phyloP scores from a whole-genome alignment of 768 basidiomycete genomes.

The Leucosporidium yakuticum region DNA sequence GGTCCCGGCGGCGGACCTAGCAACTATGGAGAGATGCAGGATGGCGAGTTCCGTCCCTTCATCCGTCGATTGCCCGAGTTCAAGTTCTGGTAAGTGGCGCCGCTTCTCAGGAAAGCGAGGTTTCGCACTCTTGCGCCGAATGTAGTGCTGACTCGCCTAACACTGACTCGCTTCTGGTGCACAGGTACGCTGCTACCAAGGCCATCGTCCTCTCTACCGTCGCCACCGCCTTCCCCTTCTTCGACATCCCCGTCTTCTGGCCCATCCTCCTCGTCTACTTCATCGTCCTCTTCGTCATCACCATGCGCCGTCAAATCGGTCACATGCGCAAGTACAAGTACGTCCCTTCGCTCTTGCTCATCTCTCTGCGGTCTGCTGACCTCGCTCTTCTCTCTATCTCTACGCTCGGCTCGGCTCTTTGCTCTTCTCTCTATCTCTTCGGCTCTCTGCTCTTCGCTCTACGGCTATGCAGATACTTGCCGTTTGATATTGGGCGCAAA shows the following conservation, averaged over 20 bases:
- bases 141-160: neutral
- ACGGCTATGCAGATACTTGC: constrained; percentile 44
- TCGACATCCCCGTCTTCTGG: constrained; percentile 98
- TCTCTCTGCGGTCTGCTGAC: neutral
- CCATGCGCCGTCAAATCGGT: constrained; percentile 89
- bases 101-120: neutral
- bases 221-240: constrained; percentile 69
- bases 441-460: neutral
- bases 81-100: constrained; percentile 70
- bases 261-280: constrained; percentile 97
- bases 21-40: constrained; percentile 46
- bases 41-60: constrained; percentile 97
- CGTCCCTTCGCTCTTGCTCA: constrained; percentile 42
- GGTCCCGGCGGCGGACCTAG: constrained; percentile 19
- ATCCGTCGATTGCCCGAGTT: constrained; percentile 91
- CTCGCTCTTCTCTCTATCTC: too few species aligned
- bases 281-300: constrained; percentile 85
- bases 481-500: constrained; percentile 92
- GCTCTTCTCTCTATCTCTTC: neutral
- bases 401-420: neutral
- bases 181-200: constrained; percentile 82
- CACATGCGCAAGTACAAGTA: constrained; percentile 99
- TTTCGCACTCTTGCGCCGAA: neutral
- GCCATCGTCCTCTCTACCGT: constrained; percentile 75
- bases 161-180: neutral